These are phyloP conservation scores for Davidsoniella eucalypti DNA, from an alignment of 2,329 filamentous ascomycete genomes.

Conservation along the genomic window DNA sequence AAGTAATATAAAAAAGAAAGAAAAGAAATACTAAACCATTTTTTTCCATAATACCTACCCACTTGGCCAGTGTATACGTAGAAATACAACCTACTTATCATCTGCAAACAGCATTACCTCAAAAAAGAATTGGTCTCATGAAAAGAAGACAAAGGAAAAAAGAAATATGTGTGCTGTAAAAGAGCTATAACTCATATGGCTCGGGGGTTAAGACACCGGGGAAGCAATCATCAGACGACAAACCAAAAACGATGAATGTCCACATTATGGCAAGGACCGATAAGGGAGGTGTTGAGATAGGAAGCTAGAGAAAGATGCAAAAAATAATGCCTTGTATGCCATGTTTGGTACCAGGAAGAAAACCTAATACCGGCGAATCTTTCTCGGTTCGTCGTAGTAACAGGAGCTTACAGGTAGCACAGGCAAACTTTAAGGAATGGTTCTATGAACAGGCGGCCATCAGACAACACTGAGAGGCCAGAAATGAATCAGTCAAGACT, in stretches of 20 bases:
- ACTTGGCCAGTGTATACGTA: conserved; percentile 7
- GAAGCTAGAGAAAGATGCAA: background rate
- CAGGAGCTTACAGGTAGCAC: no score
- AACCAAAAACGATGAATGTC: conserved; percentile 14
- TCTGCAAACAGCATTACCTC: conserved; percentile 6
- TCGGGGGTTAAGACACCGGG: background rate
- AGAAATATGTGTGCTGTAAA: background rate
- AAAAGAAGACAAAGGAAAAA: conserved; percentile 17
- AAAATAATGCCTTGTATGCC: background rate
- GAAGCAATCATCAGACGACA: no score
- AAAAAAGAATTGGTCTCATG: no score
- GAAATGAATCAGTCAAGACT: no score
- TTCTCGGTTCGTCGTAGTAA: conserved; percentile 63
- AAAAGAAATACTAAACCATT: conserved; percentile 9
- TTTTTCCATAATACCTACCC: conserved; percentile 5
- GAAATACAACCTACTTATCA: conserved; percentile 8
- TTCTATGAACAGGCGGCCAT: no score
- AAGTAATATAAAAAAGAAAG: background rate
- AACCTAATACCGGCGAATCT: conserved; percentile 45
- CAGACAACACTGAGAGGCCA: no score
- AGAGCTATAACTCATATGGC: background rate
- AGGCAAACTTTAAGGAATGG: no score
- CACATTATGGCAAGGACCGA: background rate
- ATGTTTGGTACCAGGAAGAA: background rate
- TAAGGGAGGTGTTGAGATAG: background rate